Conservation (phyloP, 208 protist species). For the Leishmania braziliensis region DNA sequence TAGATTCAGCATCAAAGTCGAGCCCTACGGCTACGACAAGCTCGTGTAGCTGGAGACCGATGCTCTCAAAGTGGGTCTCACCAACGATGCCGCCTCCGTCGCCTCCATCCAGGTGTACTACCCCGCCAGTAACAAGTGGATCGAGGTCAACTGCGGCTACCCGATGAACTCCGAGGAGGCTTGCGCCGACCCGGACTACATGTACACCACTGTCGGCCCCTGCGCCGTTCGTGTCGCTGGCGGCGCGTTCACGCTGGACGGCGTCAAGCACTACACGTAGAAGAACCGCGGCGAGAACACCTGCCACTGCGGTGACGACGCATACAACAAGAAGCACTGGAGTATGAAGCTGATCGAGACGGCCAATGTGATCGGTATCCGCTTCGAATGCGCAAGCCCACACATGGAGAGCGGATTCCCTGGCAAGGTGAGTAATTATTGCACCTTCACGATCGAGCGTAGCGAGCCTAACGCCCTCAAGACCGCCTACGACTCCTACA, state of each 20-base stretch:
- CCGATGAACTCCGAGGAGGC: constrained; percentile 47
- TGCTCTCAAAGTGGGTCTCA: constrained; percentile 40
- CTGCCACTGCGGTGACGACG: constrained; percentile 58
- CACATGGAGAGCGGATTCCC: constrained; percentile 74
- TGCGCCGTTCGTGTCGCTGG: constrained; percentile 61
- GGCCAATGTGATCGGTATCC: constrained; percentile 28
- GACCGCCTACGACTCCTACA: constrained; percentile 39
- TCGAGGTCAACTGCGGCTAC: constrained; percentile 67
- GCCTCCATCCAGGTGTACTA: constrained; percentile 48
- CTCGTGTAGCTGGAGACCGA: constrained; percentile 46
- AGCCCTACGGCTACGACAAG: constrained; percentile 45
- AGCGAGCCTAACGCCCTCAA: constrained; percentile 34
- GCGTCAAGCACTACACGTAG: constrained; percentile 36
- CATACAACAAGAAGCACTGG: constrained; percentile 74
- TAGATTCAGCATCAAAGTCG: constrained; percentile 33
- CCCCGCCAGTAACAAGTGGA: constrained; percentile 35
- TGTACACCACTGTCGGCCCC: constrained; percentile 65
- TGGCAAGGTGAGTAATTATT: constrained; percentile 46
- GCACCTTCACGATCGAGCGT: constrained; percentile 52
- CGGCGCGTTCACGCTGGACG: constrained; percentile 51
- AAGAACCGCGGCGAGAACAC: constrained; percentile 37
- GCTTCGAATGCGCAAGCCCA: constrained; percentile 32
- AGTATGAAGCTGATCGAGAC: constrained; percentile 29
- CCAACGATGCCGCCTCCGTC: constrained; percentile 58
- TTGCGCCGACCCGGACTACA: constrained; percentile 46